A percentile compares a stretch with the other conserved stretches of the same genome.
Conservation (phyloP, 1,139 yeast species). For the Suhomyces yuchorum region DNA sequence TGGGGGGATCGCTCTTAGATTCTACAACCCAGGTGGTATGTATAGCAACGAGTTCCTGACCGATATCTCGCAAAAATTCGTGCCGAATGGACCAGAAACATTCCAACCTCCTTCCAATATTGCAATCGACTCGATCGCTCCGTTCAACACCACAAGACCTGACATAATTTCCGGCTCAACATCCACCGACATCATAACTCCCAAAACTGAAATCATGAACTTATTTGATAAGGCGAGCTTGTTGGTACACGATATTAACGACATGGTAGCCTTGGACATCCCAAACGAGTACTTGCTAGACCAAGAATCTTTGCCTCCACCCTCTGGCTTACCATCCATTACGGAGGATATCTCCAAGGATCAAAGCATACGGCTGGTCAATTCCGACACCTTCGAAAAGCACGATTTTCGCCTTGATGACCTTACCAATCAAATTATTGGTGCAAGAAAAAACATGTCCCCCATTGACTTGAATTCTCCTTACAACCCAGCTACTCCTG, state of each 20-base stretch:
- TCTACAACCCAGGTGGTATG: constrained; percentile 10
- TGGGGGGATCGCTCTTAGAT: constrained; percentile 6
- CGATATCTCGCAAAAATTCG: not conserved
- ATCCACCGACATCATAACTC: constrained; percentile 14
- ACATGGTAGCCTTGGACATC: constrained; percentile 28
- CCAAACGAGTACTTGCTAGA: constrained; percentile 6
- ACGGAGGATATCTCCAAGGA: not conserved
- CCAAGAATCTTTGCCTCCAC: not conserved
- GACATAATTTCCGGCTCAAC: constrained; percentile 30
- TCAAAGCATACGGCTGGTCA: constrained; percentile 8
- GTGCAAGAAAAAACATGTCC: constrained; percentile 2
- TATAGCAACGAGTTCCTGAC: constrained; percentile 2
- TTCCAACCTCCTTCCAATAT: not conserved
- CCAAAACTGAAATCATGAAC: constrained; percentile 22
- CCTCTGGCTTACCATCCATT: not conserved
- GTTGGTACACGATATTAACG: constrained; percentile 53
- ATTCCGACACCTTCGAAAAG: constrained; percentile 11
- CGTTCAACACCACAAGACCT: not conserved
- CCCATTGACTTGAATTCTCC: constrained; percentile 10
- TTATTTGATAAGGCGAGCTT: constrained; percentile 53
- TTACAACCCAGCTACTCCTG: constrained; percentile 1
- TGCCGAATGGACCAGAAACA: not conserved
- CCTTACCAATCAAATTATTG: constrained; percentile 11
- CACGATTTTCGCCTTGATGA: constrained; percentile 14
- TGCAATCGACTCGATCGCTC: not conserved